A percentile compares a stretch with the other conserved stretches of the same genome.
phyloP scores from a whole-genome alignment of 139 green algal genomes.

The Dunaliella primolecta region DNA sequence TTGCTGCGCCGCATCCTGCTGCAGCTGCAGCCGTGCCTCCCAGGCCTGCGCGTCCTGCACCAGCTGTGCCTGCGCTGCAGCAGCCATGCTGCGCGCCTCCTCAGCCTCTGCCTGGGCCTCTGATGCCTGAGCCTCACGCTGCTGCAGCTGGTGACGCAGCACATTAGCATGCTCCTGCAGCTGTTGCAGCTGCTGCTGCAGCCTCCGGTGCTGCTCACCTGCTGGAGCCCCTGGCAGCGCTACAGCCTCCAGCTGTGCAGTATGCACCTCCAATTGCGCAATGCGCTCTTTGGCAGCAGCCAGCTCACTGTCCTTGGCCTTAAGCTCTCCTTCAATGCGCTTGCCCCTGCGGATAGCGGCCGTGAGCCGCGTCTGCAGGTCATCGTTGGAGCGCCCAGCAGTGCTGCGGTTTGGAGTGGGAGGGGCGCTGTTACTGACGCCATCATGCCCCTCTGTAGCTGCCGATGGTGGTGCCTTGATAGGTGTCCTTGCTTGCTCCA shows the following conservation, averaged over 20 bases:
- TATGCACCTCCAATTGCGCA: background rate
- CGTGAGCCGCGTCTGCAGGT: background rate
- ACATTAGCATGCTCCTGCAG: no score
- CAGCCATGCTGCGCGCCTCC: background rate
- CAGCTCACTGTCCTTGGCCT: background rate
- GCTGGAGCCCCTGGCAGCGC: background rate
- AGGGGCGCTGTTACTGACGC: background rate
- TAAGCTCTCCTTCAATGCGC: background rate
- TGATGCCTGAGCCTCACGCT: background rate
- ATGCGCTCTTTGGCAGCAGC: background rate
- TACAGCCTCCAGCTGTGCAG: background rate
- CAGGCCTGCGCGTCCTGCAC: background rate
- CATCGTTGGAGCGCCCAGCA: background rate
- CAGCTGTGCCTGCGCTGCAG: background rate
- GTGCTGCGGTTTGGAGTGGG: background rate
- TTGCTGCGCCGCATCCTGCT: no score
- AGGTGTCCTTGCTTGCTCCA: no score
- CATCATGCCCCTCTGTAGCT: no score
- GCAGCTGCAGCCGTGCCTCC: background rate
- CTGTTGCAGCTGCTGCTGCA: background rate
- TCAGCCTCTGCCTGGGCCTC: background rate
- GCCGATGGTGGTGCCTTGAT: no score
- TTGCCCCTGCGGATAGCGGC: background rate
- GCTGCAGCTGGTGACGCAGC: background rate
- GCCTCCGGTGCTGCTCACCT: background rate